phyloP scores from a whole-genome alignment of 208 protist genomes.

The Naegleria gruberi region DNA sequence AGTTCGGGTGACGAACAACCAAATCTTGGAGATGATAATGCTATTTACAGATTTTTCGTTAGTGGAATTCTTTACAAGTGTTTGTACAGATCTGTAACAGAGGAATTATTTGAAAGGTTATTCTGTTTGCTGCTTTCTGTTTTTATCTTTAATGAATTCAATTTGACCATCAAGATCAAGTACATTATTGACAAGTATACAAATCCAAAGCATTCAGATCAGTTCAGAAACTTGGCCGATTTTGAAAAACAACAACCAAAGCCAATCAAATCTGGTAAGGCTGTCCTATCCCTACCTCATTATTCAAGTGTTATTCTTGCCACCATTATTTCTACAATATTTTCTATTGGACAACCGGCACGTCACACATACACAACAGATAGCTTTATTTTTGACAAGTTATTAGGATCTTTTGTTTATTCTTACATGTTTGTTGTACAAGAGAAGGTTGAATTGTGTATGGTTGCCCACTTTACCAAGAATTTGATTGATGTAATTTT shows the following conservation, averaged over 20 bases:
- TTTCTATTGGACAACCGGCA: background rate
- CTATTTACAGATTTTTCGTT: background rate
- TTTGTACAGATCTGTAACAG: background rate
- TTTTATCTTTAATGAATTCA: background rate
- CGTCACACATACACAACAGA: background rate
- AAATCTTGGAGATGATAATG: background rate
- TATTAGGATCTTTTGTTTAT: background rate
- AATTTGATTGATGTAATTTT: background rate
- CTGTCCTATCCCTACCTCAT: background rate
- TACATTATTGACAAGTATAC: background rate
- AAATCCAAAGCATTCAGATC: background rate
- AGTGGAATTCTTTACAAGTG: background rate
- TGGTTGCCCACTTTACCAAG: background rate
- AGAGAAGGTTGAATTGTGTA: background rate
- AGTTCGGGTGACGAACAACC: background rate
- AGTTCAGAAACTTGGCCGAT: background rate
- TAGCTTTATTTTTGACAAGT: background rate
- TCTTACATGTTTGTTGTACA: background rate
- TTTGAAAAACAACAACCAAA: background rate
- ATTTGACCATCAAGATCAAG: background rate
- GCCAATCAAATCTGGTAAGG: background rate
- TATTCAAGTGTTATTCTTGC: background rate
- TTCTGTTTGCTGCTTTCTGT: background rate
- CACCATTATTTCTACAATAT: background rate
- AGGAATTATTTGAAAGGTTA: background rate